Base-by-base conservation (phyloP, 2,329 filamentous ascomycete genomes). In the Talaromyces sp. region DNA sequence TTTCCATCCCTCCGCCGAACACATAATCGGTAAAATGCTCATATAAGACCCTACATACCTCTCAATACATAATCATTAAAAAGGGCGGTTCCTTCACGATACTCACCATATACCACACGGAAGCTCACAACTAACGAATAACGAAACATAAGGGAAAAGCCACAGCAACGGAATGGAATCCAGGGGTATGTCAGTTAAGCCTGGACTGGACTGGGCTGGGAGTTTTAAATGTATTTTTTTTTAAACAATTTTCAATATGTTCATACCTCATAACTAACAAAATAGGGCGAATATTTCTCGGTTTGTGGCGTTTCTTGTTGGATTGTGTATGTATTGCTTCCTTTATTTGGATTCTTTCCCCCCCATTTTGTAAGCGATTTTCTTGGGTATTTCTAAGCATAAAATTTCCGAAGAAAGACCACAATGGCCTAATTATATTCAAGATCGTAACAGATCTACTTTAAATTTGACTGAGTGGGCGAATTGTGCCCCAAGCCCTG, bases 1-100 rank as follows among this genome's bases (percentile, higher is more conserved):
- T 66, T 4, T 39, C 64, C n/a, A 62, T 66, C 17, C 60, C 64
- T 11, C 60, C 64, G 17, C 22, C 59, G 19, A 62, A 66, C 25
- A 52, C 64, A 39, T 66, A 59, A 43, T 17, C 35, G 22, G 37
- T 15, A n/a, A 37, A 7, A 25, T 22, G 6, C 8, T 37, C n/a
- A 37, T 39, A 25, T 7, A 6, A 25, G 10, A 39, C 10, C 25
- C 22, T 43, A 43, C 35, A 8, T 27, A 33, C 19, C 56, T 43
- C 25, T 43, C 13, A 59, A 45, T 17, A 60, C n/a, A 31, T 33
- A 47, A 19, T 15, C 25, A 35, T n/a, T 2, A 37, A 35, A 47
- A 33, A 31, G 3, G 27, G 35, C 57, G 27, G 27, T 47, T 60
- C 22, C 56, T 15, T 54, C 27, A 45, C 39, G 22, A 45, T 11